Conservation (phyloP, 306 rosid species). For the Gastrolobium villosum region DNA sequence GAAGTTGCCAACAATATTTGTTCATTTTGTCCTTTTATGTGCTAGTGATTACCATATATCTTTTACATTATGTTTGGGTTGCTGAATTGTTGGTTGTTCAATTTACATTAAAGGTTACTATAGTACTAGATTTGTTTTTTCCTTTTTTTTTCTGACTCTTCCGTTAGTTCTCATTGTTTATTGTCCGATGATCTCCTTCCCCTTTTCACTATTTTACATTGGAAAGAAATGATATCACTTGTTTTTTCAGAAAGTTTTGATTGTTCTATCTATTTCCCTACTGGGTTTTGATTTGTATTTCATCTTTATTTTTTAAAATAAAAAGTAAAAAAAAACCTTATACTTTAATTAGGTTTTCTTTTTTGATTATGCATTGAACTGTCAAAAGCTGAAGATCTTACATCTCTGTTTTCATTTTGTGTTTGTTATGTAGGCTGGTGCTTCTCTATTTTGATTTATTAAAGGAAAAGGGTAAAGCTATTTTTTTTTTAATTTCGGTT, state of each 20-base stretch:
- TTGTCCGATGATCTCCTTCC: too few relatives aligned
- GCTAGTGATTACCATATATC: background rate
- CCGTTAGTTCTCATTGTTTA: too few relatives aligned
- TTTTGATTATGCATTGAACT: conserved; percentile 26
- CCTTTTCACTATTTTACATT: too few relatives aligned
- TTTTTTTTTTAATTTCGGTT: conserved; percentile 35
- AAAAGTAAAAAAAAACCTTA: too few relatives aligned
- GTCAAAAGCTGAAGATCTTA: conserved; percentile 25
- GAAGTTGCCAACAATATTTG: conserved; percentile 18
- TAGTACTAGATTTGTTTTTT: too few relatives aligned
- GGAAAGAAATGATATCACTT: too few relatives aligned
- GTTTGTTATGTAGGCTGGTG: conserved; percentile 82
- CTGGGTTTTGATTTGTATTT: conserved; percentile 3
- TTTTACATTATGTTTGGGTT: too few relatives aligned
- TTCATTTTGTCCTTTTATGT: conserved; percentile 24
- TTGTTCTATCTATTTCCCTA: background rate
- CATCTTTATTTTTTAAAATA: background rate
- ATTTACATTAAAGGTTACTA: too few relatives aligned
- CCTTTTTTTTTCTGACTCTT: too few relatives aligned
- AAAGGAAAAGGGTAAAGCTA: conserved; percentile 84
- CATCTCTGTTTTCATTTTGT: conserved; percentile 35
- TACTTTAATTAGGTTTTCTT: conserved; percentile 38
- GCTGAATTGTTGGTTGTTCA: too few relatives aligned
- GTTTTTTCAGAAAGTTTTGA: conserved; percentile 17
- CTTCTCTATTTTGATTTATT: conserved; percentile 80